Percentiles rank a stretch among this genome's conserved stretches.
These are phyloP conservation scores for Suillus decipiens DNA, from an alignment of 768 basidiomycete species.

Conservation along the genomic window DNA sequence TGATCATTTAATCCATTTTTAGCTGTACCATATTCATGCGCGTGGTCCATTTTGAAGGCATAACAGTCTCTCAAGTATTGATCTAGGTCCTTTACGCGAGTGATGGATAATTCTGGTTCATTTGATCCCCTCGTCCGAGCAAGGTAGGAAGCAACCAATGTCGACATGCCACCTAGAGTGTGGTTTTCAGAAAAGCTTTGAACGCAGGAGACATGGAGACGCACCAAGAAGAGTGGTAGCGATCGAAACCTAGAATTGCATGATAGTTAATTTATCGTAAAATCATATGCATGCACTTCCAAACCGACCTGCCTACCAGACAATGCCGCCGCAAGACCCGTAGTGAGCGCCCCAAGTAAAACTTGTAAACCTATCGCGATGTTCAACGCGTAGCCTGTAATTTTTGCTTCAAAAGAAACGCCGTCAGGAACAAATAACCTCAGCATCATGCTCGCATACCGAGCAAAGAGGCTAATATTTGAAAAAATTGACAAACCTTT, in stretches of 20 bases:
- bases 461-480: conserved; percentile 7
- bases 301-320: conserved; percentile 42
- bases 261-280: not conserved
- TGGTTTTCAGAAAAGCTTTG: not conserved
- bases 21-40: conserved; percentile 32
- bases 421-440: conserved; percentile 8
- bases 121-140: conserved; percentile 68
- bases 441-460: not conserved
- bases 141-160: conserved; percentile 70
- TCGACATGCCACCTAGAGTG: conserved; percentile 57
- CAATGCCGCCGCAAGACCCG: conserved; percentile 55
- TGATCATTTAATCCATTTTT: conserved; percentile 14
- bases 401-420: conserved; percentile 27
- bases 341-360: conserved; percentile 64
- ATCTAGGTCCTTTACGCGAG: conserved; percentile 60
- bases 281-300: not conserved
- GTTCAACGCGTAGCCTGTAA: conserved; percentile 38
- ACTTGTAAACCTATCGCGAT: conserved; percentile 65
- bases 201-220: conserved; percentile 12
- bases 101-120: conserved; percentile 66
- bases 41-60: conserved; percentile 61
- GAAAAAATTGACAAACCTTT: conserved; percentile 38
- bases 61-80: conserved; percentile 64
- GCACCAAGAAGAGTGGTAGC: conserved; percentile 38
- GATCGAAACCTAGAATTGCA: conserved; percentile 30